These are phyloP conservation scores for Lecanosticta acicola DNA, from an alignment of 2,329 filamentous ascomycete species.

Conservation along the genomic window DNA sequence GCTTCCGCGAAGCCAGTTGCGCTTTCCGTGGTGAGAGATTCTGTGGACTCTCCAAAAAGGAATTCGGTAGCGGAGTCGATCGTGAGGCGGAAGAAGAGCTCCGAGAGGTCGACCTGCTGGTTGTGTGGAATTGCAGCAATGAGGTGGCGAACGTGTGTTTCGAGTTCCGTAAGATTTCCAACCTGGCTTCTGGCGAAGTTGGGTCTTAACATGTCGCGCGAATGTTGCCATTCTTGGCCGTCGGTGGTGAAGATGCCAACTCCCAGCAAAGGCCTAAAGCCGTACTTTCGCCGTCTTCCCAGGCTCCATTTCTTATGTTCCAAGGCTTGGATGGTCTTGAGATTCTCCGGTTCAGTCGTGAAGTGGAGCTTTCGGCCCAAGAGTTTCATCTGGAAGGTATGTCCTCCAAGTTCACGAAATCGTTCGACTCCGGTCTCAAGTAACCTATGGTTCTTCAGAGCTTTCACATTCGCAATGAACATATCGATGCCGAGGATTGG, in stretches of 20 bases:
- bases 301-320: constrained; percentile 46
- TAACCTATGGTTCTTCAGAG: constrained; percentile 35
- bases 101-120: constrained; percentile 54
- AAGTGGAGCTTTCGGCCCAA: constrained; percentile 32
- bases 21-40: constrained; percentile 24
- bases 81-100: constrained; percentile 60
- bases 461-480: constrained; percentile 38
- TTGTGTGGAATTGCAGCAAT: constrained; percentile 53
- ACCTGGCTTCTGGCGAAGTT: constrained; percentile 51
- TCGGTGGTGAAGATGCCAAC: constrained; percentile 43
- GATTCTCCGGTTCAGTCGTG: constrained; percentile 45
- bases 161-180: constrained; percentile 53
- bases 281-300: constrained; percentile 29
- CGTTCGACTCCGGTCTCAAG: constrained; percentile 33
- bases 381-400: constrained; percentile 37
- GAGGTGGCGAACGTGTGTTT: constrained; percentile 54
- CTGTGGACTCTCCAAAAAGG: constrained; percentile 52
- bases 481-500: constrained; percentile 51
- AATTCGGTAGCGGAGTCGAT: constrained; percentile 64
- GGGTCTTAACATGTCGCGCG: constrained; percentile 47
- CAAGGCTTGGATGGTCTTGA: constrained; percentile 43
- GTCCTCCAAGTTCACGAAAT: constrained; percentile 29
- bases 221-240: constrained; percentile 36
- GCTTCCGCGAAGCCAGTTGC: constrained; percentile 30
- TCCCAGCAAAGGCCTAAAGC: constrained; percentile 40